These are phyloP conservation scores for Endotrypanum monterogeii DNA, from an alignment of 208 protist species.

Conservation along the genomic window DNA sequence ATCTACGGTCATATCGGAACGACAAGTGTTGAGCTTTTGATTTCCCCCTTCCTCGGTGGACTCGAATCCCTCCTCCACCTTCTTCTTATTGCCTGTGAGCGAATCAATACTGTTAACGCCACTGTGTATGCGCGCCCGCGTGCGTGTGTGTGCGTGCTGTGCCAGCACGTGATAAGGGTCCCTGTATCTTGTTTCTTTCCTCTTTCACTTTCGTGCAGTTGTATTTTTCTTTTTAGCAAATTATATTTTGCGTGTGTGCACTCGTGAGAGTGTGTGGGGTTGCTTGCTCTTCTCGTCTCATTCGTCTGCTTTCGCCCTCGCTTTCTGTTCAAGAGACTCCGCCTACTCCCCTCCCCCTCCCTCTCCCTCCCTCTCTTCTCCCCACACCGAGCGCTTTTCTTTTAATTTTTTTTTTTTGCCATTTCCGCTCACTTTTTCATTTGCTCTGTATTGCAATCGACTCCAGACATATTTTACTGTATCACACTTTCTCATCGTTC, in stretches of 20 bases:
- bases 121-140: too few species aligned
- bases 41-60: neutral
- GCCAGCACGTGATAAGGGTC: neutral
- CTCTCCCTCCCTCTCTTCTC: neutral
- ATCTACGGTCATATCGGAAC: neutral
- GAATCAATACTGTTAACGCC: neutral
- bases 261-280: neutral
- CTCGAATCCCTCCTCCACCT: neutral
- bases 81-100: conserved; percentile 23
- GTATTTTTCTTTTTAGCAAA: neutral
- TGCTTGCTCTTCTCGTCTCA: neutral
- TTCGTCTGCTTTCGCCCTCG: neutral
- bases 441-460: too few species aligned
- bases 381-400: neutral
- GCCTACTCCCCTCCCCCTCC: neutral
- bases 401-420: too few species aligned
- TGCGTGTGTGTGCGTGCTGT: too few species aligned
- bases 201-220: neutral
- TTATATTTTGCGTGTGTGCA: neutral
- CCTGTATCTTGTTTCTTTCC: conserved; percentile 5
- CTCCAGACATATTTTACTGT: too few species aligned
- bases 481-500: neutral
- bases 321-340: too few species aligned
- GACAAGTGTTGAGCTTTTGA: neutral
- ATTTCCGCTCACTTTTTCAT: too few species aligned